Evolutionary conservation across 1,139 yeast genomes (phyloP).

Genomic region (Groenewaldozyma auringiensis): DNA sequence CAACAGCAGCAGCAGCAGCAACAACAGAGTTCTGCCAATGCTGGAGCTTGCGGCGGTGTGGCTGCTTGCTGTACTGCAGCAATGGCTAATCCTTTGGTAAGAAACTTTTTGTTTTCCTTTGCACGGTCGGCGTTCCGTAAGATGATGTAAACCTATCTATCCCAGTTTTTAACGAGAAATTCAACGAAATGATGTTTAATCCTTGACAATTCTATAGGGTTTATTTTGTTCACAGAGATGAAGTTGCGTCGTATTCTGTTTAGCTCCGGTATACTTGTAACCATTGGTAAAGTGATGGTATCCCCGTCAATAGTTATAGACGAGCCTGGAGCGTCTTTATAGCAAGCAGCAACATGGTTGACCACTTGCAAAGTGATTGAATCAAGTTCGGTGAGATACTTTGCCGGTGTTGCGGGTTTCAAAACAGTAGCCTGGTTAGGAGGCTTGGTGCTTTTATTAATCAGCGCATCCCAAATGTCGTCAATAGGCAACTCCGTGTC

Average conservation of each 20-base stretch:
- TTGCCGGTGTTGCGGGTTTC: constrained; percentile 71
- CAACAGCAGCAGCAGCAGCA: constrained; percentile 24
- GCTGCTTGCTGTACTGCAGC: neutral
- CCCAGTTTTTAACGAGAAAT: constrained; percentile 49
- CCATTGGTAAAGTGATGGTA: constrained; percentile 31
- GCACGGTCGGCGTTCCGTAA: neutral
- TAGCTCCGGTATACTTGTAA: constrained; percentile 56
- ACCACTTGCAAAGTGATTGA: constrained; percentile 59
- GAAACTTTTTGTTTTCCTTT: neutral
- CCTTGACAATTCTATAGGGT: constrained; percentile 57
- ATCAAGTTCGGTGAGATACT: constrained; percentile 76
- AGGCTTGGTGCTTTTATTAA: constrained; percentile 47
- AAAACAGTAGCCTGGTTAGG: constrained; percentile 36
- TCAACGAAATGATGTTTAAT: constrained; percentile 68
- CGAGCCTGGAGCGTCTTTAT: constrained; percentile 50
- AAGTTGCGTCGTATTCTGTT: constrained; percentile 81
- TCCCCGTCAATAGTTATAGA: constrained; percentile 37
- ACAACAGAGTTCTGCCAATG: constrained; percentile 17
- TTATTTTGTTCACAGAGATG: constrained; percentile 67
- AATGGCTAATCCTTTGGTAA: neutral
- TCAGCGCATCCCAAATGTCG: constrained; percentile 65
- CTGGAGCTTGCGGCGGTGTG: neutral
- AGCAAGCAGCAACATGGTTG: constrained; percentile 50
- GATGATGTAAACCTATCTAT: constrained; percentile 4
- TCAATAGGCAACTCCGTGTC: constrained; percentile 49